Conservation (phyloP, 305 asterid genomes). For the Andrographis paniculata region DNA sequence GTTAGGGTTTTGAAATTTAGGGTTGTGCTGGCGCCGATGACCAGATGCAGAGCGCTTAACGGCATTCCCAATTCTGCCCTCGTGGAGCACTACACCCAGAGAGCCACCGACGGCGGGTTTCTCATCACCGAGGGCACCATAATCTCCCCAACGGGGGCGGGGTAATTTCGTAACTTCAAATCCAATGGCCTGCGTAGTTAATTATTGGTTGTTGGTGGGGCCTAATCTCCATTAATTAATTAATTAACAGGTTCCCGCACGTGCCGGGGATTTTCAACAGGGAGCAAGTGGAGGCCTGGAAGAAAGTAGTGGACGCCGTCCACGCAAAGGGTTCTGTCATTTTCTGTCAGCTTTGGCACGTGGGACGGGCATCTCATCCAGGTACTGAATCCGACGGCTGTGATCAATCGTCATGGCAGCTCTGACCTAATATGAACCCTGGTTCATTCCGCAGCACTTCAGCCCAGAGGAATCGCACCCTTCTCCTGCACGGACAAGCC, state of each 20-base stretch:
- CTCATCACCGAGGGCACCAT: slow-evolving; percentile 94
- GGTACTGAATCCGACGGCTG: slow-evolving; percentile 29
- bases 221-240: slow-evolving; percentile 4
- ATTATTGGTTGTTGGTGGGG: slow-evolving; percentile 4
- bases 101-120: slow-evolving; percentile 83
- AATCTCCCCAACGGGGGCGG: slow-evolving; percentile 85
- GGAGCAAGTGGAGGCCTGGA: slow-evolving; percentile 92
- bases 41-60: slow-evolving; percentile 82
- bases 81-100: slow-evolving; percentile 66
- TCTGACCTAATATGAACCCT: slow-evolving; percentile 2
- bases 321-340: slow-evolving; percentile 77
- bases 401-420: not conserved
- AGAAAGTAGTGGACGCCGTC: slow-evolving; percentile 59
- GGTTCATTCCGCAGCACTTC: slow-evolving; percentile 44
- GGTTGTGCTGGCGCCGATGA: slow-evolving; percentile 92
- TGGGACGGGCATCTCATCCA: slow-evolving; percentile 94
- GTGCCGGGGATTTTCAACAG: slow-evolving; percentile 84
- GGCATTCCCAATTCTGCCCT: slow-evolving; percentile 57
- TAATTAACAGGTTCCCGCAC: slow-evolving; percentile 61
- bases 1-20: slow-evolving; percentile 25
- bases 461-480: slow-evolving; percentile 70
- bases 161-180: slow-evolving; percentile 49
- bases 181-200: too few relatives aligned
- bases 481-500: slow-evolving; percentile 75
- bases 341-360: slow-evolving; percentile 97